phyloP scores from a whole-genome alignment of 2,329 filamentous ascomycete species.

The Cryoendolithus antarcticus region DNA sequence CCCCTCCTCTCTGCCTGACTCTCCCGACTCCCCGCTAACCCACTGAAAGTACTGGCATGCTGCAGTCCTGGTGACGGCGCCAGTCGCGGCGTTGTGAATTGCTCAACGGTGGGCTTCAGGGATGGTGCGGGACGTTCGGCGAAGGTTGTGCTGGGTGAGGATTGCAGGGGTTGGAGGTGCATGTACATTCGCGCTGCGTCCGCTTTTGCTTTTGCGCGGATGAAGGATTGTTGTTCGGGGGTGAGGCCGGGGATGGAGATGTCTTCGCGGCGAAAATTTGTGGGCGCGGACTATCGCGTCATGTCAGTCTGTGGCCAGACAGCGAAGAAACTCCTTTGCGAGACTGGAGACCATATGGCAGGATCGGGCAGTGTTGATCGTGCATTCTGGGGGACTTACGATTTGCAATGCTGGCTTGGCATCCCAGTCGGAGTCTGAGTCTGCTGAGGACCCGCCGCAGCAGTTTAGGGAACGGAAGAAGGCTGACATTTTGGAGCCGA shows the following conservation, averaged over 20 bases:
- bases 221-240: conserved; percentile 14
- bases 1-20: background rate
- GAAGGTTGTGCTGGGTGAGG: conserved; percentile 18
- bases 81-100: conserved; percentile 17
- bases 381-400: background rate
- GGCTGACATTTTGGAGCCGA: conserved; percentile 2
- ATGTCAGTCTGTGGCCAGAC: too few species aligned
- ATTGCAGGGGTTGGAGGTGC: conserved; percentile 18
- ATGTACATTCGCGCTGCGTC: conserved; percentile 19
- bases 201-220: conserved; percentile 20
- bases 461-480: conserved; percentile 5
- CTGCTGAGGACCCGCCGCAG: conserved; percentile 6
- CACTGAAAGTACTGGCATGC: too few species aligned
- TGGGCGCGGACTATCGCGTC: conserved; percentile 22
- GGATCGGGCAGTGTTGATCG: too few species aligned
- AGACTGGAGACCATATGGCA: too few species aligned
- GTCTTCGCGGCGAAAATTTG: conserved; percentile 23
- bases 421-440: background rate
- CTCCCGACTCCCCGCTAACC: too few species aligned
- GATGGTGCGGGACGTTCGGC: conserved; percentile 11
- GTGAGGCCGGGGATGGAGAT: conserved; percentile 19
- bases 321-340: too few species aligned
- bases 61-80: conserved; percentile 8
- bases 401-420: conserved; percentile 1
- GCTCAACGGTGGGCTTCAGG: conserved; percentile 10